phyloP scores from a whole-genome alignment of 257 asterid species.

The Primulina huaijiensis region DNA sequence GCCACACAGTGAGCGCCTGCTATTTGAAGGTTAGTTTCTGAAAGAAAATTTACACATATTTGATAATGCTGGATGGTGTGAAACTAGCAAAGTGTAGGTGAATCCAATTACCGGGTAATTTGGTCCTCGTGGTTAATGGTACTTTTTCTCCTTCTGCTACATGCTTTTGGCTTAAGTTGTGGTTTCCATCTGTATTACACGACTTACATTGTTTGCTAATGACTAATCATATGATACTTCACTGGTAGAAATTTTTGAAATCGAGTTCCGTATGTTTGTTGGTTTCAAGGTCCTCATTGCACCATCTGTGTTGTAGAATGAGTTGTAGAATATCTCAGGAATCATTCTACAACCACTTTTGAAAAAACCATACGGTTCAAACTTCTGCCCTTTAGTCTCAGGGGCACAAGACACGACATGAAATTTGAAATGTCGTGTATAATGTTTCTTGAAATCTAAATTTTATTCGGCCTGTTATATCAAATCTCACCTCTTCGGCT shows the following conservation, averaged over 20 bases:
- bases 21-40: neutral
- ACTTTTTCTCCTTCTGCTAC: neutral
- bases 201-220: neutral
- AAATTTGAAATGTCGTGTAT: too few species aligned
- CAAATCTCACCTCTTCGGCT: too few species aligned
- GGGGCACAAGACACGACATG: too few species aligned
- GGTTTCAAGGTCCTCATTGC: too few species aligned
- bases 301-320: too few species aligned
- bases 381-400: too few species aligned
- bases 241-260: neutral
- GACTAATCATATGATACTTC: neutral
- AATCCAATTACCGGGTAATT: conserved; percentile 1
- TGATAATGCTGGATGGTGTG: neutral
- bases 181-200: neutral
- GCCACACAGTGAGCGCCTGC: neutral
- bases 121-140: neutral
- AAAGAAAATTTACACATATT: neutral
- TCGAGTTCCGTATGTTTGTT: too few species aligned
- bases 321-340: too few species aligned
- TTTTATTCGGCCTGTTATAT: too few species aligned
- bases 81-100: neutral
- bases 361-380: too few species aligned
- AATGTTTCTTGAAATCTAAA: too few species aligned
- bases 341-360: too few species aligned
- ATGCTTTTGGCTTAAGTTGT: neutral